phyloP scores from a whole-genome alignment of 2,329 filamentous ascomycete genomes.

The Aspergillus pseudoterreus region DNA sequence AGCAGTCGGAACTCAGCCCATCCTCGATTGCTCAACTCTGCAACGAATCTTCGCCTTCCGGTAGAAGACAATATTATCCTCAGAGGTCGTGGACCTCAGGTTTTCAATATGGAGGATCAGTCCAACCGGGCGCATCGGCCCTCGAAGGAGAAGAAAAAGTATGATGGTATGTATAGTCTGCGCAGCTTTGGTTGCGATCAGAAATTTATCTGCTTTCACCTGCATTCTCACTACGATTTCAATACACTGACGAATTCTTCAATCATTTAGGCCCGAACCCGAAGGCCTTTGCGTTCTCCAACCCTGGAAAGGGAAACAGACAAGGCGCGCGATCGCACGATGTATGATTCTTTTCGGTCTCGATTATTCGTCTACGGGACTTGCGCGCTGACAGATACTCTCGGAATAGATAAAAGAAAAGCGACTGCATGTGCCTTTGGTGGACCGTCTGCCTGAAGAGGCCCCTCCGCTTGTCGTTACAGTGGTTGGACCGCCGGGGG shows the following conservation, averaged over 20 bases:
- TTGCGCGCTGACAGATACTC: constrained; percentile 12
- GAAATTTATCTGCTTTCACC: not conserved
- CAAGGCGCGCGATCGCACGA: constrained; percentile 57
- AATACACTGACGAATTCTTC: not conserved
- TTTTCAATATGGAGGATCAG: constrained; percentile 70
- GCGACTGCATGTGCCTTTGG: constrained; percentile 89
- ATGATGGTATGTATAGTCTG: constrained; percentile 48
- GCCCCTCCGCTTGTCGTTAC: constrained; percentile 88
- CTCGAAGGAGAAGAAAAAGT: constrained; percentile 84
- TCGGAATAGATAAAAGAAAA: constrained; percentile 81
- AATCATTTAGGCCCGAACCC: constrained; percentile 64
- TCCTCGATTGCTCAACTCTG: constrained; percentile 10
- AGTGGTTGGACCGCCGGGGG: constrained; percentile 91
- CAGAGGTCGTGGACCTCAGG: constrained; percentile 26
- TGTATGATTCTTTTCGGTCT: constrained; percentile 36
- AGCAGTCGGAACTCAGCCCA: constrained; percentile 9
- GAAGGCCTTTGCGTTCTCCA: constrained; percentile 83
- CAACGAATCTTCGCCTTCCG: constrained; percentile 11
- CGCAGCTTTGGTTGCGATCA: not conserved
- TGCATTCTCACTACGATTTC: not conserved
- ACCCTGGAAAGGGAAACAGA: constrained; percentile 74
- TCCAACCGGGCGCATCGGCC: constrained; percentile 80
- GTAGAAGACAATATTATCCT: constrained; percentile 11
- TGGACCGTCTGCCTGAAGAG: constrained; percentile 93
- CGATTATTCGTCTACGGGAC: not conserved